A percentile compares a stretch with the other conserved stretches of the same genome.
Evolutionary conservation across 495 filamentous ascomycete species (phyloP).

Genomic region (Achaetomiella virescens): DNA sequence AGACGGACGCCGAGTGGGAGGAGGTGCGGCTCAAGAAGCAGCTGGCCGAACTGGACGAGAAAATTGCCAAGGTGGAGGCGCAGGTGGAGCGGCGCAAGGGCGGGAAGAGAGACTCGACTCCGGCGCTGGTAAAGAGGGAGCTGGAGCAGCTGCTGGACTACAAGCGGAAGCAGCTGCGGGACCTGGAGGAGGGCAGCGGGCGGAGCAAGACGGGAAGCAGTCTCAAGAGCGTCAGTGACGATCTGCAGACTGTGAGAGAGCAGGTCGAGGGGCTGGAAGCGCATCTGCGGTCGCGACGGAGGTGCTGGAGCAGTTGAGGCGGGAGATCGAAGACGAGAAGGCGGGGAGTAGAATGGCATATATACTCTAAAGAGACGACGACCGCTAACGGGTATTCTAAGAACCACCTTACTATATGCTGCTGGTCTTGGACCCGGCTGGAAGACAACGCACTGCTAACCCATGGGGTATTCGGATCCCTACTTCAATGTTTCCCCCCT

Average conservation of each 20-base stretch:
- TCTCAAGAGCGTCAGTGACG: slow-evolving; percentile 55
- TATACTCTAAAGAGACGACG: not conserved
- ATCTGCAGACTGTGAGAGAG: slow-evolving; percentile 68
- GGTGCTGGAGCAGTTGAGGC: slow-evolving; percentile 51
- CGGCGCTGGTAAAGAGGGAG: slow-evolving; percentile 87
- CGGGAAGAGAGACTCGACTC: slow-evolving; percentile 58
- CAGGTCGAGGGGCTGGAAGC: slow-evolving; percentile 67
- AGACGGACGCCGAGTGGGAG: slow-evolving; percentile 82
- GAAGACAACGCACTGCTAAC: not conserved
- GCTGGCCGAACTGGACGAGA: slow-evolving; percentile 76
- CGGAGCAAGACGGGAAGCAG: slow-evolving; percentile 55
- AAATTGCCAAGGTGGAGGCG: slow-evolving; percentile 69
- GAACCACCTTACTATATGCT: too few species aligned
- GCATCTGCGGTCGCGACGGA: slow-evolving; percentile 53
- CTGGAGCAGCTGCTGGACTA: slow-evolving; percentile 82
- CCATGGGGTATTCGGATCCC: not conserved
- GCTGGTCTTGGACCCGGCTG: too few species aligned
- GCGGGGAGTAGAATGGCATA: slow-evolving; percentile 27
- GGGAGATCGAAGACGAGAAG: slow-evolving; percentile 63
- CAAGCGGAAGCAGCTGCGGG: slow-evolving; percentile 58
- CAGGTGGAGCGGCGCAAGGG: slow-evolving; percentile 36
- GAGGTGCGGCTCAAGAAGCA: slow-evolving; percentile 92
- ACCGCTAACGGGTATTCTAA: too few species aligned
- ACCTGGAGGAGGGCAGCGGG: slow-evolving; percentile 71
- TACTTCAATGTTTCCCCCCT: too few species aligned